Evolutionary conservation across 345 rosid species (phyloP).

Genomic region (Aethionema arabicum): DNA sequence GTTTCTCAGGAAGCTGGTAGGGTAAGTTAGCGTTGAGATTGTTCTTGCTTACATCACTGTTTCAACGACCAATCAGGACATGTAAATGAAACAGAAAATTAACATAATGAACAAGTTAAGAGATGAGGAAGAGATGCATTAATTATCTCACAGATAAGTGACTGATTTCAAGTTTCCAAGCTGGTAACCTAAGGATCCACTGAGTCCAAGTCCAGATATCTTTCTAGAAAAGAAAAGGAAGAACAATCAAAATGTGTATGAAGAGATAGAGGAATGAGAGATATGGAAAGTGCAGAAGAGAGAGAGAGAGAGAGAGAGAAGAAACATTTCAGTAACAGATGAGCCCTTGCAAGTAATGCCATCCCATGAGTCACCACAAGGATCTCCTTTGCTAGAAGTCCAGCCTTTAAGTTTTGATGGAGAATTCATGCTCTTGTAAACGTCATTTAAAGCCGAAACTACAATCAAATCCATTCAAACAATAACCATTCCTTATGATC

Average conservation of each 20-base stretch:
- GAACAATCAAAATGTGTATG: neutral
- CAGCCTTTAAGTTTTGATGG: slow-evolving; percentile 71
- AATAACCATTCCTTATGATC: neutral
- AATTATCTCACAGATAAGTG: slow-evolving; percentile 63
- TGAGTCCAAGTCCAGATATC: slow-evolving; percentile 65
- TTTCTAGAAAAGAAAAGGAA: slow-evolving; percentile 50
- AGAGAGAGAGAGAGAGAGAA: slow-evolving; percentile 11
- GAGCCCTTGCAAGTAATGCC: slow-evolving; percentile 87
- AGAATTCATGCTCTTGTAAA: slow-evolving; percentile 77
- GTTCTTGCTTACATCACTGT: slow-evolving; percentile 91
- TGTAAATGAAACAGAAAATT: slow-evolving; percentile 9
- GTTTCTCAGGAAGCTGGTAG: slow-evolving; percentile 88
- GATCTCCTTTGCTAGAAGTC: slow-evolving; percentile 80
- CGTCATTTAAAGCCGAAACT: slow-evolving; percentile 84
- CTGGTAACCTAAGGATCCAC: slow-evolving; percentile 85
- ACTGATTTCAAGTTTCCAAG: slow-evolving; percentile 80
- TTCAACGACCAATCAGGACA: slow-evolving; percentile 49
- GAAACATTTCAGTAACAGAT: slow-evolving; percentile 72
- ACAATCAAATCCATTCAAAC: slow-evolving; percentile 34
- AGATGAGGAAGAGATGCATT: no score
- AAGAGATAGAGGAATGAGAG: slow-evolving; percentile 1
- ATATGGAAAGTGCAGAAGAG: no score
- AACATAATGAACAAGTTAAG: slow-evolving; percentile 24
- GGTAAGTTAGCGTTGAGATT: slow-evolving; percentile 77
- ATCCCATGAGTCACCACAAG: slow-evolving; percentile 85